phyloP scores from a whole-genome alignment of 768 basidiomycete genomes.

The Pisolithus orientalis region DNA sequence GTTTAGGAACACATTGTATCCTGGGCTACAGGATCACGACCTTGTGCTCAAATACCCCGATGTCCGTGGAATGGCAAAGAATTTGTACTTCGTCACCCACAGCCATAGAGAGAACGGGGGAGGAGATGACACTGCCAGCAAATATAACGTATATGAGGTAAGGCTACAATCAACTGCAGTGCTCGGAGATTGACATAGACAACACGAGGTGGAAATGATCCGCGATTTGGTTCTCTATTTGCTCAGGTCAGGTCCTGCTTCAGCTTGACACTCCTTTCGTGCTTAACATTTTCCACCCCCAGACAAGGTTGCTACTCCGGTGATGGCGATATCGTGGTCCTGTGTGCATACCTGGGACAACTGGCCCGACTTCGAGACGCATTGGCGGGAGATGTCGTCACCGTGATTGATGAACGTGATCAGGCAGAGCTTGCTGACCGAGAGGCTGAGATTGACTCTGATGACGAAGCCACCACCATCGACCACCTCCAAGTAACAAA shows the following conservation, averaged over 20 bases:
- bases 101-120: constrained; percentile 53
- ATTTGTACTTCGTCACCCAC: constrained; percentile 67
- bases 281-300: neutral
- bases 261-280: neutral
- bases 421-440: constrained; percentile 51
- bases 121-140: constrained; percentile 56
- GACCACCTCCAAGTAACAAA: constrained; percentile 47
- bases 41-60: constrained; percentile 44
- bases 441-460: constrained; percentile 36
- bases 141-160: constrained; percentile 68
- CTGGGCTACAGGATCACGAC: constrained; percentile 50
- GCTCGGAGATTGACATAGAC: constrained; percentile 1
- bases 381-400: constrained; percentile 42
- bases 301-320: constrained; percentile 44
- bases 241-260: constrained; percentile 25
- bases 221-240: constrained; percentile 49
- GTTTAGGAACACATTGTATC: constrained; percentile 53
- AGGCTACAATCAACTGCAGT: constrained; percentile 27
- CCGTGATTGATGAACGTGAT: constrained; percentile 67
- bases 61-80: constrained; percentile 56
- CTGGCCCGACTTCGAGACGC: constrained; percentile 39
- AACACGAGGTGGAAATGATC: constrained; percentile 37
- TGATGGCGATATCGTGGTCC: constrained; percentile 47
- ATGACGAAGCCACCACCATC: constrained; percentile 22
- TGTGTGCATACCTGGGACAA: constrained; percentile 50